These are phyloP conservation scores for Gnetum montanum DNA, from an alignment of 75 land plant genomes.

Conservation along the genomic window DNA sequence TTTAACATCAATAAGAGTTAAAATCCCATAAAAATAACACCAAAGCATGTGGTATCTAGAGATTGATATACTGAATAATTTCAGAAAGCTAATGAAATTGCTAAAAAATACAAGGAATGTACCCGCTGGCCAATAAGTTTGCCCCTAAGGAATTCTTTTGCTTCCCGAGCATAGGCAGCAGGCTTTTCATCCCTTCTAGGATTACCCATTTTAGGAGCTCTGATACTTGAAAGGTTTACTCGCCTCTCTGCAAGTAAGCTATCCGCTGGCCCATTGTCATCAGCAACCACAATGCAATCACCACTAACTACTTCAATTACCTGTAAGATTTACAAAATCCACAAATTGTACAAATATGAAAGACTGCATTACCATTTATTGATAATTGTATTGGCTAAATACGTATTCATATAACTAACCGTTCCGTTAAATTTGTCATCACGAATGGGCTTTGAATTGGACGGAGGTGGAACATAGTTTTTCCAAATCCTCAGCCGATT, in stretches of 20 bases:
- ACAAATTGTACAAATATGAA: not conserved
- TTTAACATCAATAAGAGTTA: not conserved
- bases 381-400: not conserved
- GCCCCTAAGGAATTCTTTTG: conserved; percentile 77
- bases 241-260: conserved; percentile 81
- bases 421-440: conserved; percentile 90
- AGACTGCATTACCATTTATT: not conserved
- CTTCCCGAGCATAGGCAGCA: conserved; percentile 85
- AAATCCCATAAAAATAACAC: not conserved
- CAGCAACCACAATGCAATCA: conserved; percentile 93
- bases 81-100: no score
- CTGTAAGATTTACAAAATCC: conserved; percentile 17
- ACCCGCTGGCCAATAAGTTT: conserved; percentile 86
- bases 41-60: no score
- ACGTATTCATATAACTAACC: conserved; percentile 24
- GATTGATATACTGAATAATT: no score
- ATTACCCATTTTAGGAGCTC: conserved; percentile 81
- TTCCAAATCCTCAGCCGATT: conserved; percentile 74
- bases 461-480: conserved; percentile 68
- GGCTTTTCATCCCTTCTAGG: conserved; percentile 68
- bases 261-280: conserved; percentile 74
- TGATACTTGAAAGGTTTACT: conserved; percentile 93
- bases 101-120: no score
- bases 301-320: conserved; percentile 98
- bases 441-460: conserved; percentile 91